These are phyloP conservation scores for Taiozyma onychis DNA, from an alignment of 1,139 yeast species.

Conservation along the genomic window DNA sequence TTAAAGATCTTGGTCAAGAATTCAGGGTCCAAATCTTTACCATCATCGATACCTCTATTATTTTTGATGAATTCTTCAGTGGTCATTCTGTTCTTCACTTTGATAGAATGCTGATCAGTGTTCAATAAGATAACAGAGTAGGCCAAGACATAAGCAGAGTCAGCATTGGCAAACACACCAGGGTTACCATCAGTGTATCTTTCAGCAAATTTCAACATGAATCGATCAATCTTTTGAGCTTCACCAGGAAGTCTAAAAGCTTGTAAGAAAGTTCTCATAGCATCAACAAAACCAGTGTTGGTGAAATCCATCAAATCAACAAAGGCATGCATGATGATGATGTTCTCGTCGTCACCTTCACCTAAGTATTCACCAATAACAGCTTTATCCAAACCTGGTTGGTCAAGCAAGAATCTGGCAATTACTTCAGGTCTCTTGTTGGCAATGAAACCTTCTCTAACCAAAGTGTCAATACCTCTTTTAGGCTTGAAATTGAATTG, in stretches of 20 bases:
- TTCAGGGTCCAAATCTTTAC: constrained; percentile 74
- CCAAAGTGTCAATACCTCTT: constrained; percentile 61
- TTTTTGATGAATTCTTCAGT: constrained; percentile 78
- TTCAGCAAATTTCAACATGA: constrained; percentile 95
- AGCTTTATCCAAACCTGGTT: constrained; percentile 81
- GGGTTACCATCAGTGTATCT: constrained; percentile 88
- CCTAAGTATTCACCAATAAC: constrained; percentile 90
- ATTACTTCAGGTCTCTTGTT: constrained; percentile 59
- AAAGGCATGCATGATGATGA: constrained; percentile 88
- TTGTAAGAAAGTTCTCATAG: constrained; percentile 79
- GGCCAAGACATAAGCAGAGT: constrained; percentile 87
- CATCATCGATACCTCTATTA: constrained; percentile 92
- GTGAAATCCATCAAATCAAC: constrained; percentile 84
- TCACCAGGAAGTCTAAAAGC: constrained; percentile 95
- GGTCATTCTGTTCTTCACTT: constrained; percentile 81
- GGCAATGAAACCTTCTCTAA: constrained; percentile 57
- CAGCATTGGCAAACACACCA: constrained; percentile 79
- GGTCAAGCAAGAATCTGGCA: constrained; percentile 67
- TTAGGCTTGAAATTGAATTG: constrained; percentile 84
- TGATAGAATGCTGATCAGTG: constrained; percentile 90
- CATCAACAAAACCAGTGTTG: constrained; percentile 68
- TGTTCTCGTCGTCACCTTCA: constrained; percentile 75
- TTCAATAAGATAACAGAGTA: constrained; percentile 91
- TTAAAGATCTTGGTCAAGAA: constrained; percentile 61
- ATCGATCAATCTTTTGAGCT: constrained; percentile 95